Conservation (phyloP, 495 filamentous ascomycete genomes). For the Lepidopterella palustris region DNA sequence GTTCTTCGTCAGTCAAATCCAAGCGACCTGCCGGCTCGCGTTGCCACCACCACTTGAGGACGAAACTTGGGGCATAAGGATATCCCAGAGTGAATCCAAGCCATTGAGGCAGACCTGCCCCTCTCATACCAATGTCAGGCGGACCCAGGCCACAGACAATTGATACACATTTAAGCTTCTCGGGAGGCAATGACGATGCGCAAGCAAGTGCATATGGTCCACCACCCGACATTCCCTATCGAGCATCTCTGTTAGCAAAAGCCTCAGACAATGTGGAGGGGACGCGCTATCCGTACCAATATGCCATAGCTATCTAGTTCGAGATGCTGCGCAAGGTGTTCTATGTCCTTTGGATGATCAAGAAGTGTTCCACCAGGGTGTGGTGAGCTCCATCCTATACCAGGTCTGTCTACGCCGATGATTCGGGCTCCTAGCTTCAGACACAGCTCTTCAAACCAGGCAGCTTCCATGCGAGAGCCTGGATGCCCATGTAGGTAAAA, state of each 20-base stretch:
- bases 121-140: conserved; percentile 28
- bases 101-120: conserved; percentile 16
- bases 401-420: conserved; percentile 13
- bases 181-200: conserved; percentile 10
- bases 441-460: conserved; percentile 4
- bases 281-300: conserved; percentile 6
- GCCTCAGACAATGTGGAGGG: background rate
- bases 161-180: conserved; percentile 19
- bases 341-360: conserved; percentile 11
- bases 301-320: conserved; percentile 10
- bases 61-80: conserved; percentile 13
- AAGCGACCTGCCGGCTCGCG: conserved; percentile 1
- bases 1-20: conserved; percentile 18
- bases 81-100: conserved; percentile 23
- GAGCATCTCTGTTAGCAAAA: conserved; percentile 7
- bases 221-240: conserved; percentile 19
- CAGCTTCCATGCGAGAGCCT: conserved; percentile 16
- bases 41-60: conserved; percentile 22
- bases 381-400: conserved; percentile 12
- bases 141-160: conserved; percentile 32
- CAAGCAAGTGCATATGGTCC: conserved; percentile 26
- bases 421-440: conserved; percentile 7
- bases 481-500: conserved; percentile 15
- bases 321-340: conserved; percentile 15
- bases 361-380: conserved; percentile 10